Evolutionary conservation across 805 yeast species (phyloP).

Genomic region (Teunomyces aglyptinius): DNA sequence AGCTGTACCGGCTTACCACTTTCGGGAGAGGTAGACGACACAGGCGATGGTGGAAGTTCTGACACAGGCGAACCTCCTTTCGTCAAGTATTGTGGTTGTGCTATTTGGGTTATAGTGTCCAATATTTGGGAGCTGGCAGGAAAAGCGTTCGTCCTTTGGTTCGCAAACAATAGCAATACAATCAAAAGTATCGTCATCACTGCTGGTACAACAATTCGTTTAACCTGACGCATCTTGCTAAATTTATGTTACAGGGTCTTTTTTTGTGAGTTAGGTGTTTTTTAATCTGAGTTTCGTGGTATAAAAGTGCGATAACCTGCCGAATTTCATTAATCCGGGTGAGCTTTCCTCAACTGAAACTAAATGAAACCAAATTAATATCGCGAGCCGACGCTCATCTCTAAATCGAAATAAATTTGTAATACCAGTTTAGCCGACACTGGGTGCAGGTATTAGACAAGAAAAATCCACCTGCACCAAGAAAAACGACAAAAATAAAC

Average conservation of each 20-base stretch:
- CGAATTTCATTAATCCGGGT: neutral
- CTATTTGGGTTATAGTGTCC: conserved; percentile 9
- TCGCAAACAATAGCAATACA: conserved; percentile 1
- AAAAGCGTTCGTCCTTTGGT: neutral
- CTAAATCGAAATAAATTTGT: neutral
- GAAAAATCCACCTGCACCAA: neutral
- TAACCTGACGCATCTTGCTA: neutral
- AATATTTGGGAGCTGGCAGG: conserved; percentile 4
- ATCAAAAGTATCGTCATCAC: conserved; percentile 1
- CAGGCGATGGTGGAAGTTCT: neutral
- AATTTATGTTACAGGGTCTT: neutral
- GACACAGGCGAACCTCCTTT: neutral
- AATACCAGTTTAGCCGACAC: neutral
- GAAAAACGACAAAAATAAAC: neutral
- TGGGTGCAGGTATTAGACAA: neutral
- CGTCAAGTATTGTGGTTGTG: conserved; percentile 4
- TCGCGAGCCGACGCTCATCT: neutral
- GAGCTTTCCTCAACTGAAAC: neutral
- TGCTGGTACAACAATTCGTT: conserved; percentile 7
- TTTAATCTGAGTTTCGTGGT: neutral
- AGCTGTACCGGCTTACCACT: neutral
- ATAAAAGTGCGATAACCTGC: neutral
- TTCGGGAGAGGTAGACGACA: neutral
- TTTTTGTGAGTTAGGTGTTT: neutral
- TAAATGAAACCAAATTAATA: neutral